Conservation (phyloP, 495 filamentous ascomycete genomes). For the Neurospora hispaniola region DNA sequence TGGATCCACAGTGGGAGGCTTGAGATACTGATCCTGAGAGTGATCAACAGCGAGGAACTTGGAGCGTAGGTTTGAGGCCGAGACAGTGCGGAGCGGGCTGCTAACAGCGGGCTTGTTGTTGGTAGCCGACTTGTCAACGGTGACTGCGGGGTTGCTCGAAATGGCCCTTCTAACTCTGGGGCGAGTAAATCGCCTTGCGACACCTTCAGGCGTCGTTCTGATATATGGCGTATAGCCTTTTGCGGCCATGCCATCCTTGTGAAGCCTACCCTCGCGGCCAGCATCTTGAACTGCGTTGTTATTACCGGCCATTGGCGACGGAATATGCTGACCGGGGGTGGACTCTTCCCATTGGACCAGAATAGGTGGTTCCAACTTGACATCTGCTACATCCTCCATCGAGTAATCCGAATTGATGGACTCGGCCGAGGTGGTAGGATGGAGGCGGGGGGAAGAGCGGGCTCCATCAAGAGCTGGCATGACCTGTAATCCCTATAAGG, state of each 20-base stretch:
- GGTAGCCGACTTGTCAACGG: conserved; percentile 8
- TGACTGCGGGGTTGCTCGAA: neutral
- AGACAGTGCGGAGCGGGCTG: conserved; percentile 20
- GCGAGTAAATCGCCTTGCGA: conserved; percentile 18
- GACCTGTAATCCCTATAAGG: conserved; percentile 46
- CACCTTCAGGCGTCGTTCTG: conserved; percentile 10
- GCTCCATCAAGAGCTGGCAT: conserved; percentile 31
- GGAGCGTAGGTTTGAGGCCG: conserved; percentile 32
- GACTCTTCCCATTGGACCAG: conserved; percentile 33
- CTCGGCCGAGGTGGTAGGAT: conserved; percentile 4
- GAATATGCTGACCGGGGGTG: conserved; percentile 33
- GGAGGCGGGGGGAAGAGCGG: conserved; percentile 20
- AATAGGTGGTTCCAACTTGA: conserved; percentile 5
- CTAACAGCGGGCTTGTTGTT: neutral
- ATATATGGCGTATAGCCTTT: conserved; percentile 28
- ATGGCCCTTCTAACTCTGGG: conserved; percentile 16
- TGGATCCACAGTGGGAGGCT: conserved; percentile 24
- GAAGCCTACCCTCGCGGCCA: conserved; percentile 20
- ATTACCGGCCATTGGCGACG: conserved; percentile 19
- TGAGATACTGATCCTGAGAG: conserved; percentile 8
- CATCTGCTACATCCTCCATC: conserved; percentile 8
- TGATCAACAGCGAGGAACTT: conserved; percentile 13
- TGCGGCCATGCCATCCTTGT: conserved; percentile 42
- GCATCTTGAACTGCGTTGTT: conserved; percentile 21
- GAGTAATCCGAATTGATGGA: conserved; percentile 9